Base-by-base conservation (phyloP, 768 basidiomycete species). In the Podaxis rugospora region DNA sequence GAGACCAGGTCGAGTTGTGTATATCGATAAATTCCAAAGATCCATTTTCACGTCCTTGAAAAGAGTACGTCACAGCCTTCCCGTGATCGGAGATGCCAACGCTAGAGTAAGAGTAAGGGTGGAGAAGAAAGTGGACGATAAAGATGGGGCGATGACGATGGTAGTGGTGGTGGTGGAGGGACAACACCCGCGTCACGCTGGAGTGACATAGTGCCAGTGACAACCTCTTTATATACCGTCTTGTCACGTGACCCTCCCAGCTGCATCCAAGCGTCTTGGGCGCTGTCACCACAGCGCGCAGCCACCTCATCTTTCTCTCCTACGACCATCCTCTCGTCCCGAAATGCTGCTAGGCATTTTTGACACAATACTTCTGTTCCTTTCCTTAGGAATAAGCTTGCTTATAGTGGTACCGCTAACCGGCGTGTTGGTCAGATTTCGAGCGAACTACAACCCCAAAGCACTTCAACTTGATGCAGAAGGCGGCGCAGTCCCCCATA, bases 401-500 rank as follows among this genome's bases (percentile, higher is more conserved):
- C 78, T 75, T 37, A 69, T 89, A 27, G 74, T 84, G 16, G 82
- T 90, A 4, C 83, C 86, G 10, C 73, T 91, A 11, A 80, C 83
- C 6, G 91, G 90, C 3, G 78, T 87, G 11, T 77, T 92, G 9
- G 86, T 93, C 6, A 81, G 91, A 51, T 86, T 90, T 70, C 80
- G 92, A 72, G 90, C 89, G 32, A 92, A 93, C 69, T 93, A 90
- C 76, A 91, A 90, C 68, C 92, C 92, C 2, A 90, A 89, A 71
- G 90, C 88, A 37, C 84, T 94, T 42, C 89, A 88, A 55, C 79
- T 93, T 42, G 92, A 93, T 71, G 75, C 80, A 32, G 90, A 92
- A 68, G 90, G 88, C 35, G 85, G 81, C 51, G 87, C 83, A n/a
- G 81, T 86, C 70, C 84, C 90, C 0, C 85, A 91, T 66, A 87